Percentiles rank a stretch among this genome's conserved stretches.
phyloP scores from a whole-genome alignment of 352 stramenopile species.

The Globisporangium recalcitrans region DNA sequence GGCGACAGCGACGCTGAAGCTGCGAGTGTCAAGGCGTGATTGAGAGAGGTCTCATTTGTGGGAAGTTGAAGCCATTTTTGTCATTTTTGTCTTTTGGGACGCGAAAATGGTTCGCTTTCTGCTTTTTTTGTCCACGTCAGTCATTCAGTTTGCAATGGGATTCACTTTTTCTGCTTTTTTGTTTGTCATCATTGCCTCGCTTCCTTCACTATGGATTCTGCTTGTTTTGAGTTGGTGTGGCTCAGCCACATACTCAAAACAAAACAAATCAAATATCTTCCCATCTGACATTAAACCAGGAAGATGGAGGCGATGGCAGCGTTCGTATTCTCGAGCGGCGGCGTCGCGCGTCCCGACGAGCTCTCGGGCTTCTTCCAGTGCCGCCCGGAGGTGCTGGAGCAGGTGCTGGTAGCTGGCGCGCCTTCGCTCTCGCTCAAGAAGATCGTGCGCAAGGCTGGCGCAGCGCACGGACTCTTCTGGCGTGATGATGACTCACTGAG shows the following conservation, averaged over 20 bases:
- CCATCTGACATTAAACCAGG: no score
- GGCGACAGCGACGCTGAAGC: conserved; percentile 24
- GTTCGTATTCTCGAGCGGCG: conserved; percentile 17
- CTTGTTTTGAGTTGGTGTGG: neutral
- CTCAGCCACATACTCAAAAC: no score
- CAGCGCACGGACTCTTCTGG: conserved; percentile 9
- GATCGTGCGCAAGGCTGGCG: conserved; percentile 1
- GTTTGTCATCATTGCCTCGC: neutral
- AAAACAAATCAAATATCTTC: no score
- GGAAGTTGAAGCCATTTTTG: neutral
- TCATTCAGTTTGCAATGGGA: no score
- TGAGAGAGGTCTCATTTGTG: neutral
- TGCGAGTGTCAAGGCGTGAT: conserved; percentile 14
- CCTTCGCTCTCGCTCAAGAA: conserved; percentile 7
- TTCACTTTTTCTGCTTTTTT: no score
- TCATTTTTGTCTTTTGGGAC: no score
- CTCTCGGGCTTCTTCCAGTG: conserved; percentile 19
- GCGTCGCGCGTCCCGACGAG: conserved; percentile 9
- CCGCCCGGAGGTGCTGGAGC: neutral
- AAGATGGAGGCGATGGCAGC: conserved; percentile 10
- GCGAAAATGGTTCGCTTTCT: no score
- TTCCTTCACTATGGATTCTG: neutral
- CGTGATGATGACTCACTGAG: conserved; percentile 4
- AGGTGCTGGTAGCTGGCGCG: neutral
- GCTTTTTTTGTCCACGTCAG: no score